Percentiles rank a stretch among this genome's conserved stretches.
These are phyloP conservation scores for Fagus crenata DNA, from an alignment of 306 rosid species.

Conservation along the genomic window DNA sequence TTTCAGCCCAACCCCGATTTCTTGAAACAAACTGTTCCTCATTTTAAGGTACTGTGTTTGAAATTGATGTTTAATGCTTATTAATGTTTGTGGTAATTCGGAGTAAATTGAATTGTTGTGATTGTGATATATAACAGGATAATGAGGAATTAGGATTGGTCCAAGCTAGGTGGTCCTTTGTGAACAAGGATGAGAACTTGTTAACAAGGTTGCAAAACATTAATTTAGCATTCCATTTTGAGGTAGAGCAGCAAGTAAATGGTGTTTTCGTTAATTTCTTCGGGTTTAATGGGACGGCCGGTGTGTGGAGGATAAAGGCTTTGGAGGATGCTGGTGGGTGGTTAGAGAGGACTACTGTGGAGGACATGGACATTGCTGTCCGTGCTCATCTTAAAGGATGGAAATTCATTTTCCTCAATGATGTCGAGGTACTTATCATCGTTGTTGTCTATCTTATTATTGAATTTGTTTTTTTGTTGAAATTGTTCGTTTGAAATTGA, in stretches of 20 bases:
- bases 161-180: conserved; percentile 96
- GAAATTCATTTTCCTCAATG: conserved; percentile 91
- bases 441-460: background rate
- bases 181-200: conserved; percentile 83
- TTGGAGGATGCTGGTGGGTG: conserved; percentile 91
- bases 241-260: conserved; percentile 81
- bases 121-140: conserved; percentile 44
- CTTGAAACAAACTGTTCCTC: conserved; percentile 77
- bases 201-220: conserved; percentile 86
- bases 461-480: background rate
- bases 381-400: conserved; percentile 96
- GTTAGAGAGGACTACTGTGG: conserved; percentile 94
- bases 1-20: conserved; percentile 87
- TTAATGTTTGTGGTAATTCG: background rate
- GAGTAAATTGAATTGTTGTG: background rate
- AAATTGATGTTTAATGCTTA: no score
- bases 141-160: conserved; percentile 80
- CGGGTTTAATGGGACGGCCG: conserved; percentile 94
- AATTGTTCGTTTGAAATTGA: conserved; percentile 21
- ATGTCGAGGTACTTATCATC: conserved; percentile 67
- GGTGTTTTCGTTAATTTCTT: conserved; percentile 77
- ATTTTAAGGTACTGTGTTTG: conserved; percentile 62
- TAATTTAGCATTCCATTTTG: conserved; percentile 83
- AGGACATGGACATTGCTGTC: conserved; percentile 95
- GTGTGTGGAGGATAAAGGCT: conserved; percentile 94